Evolutionary conservation across 495 filamentous ascomycete genomes (phyloP), one percentile per base, ranked within the genome.

Genomic region (Letharia columbiana): DNA sequence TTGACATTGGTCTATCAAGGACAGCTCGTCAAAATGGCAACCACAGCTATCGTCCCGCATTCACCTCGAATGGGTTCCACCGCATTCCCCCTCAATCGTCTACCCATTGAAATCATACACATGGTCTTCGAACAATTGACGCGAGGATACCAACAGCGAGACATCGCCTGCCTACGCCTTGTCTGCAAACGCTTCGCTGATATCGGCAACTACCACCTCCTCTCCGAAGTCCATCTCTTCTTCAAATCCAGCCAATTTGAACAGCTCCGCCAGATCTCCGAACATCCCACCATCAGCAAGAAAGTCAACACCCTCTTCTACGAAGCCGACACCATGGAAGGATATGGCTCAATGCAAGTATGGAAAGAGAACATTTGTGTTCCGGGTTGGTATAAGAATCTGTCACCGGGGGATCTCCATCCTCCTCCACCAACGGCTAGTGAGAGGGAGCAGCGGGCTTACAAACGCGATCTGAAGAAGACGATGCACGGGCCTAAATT

Each of bases 171-270:
- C 11, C 9, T 65, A 18, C 63, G 63, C 1, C 40, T 65, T 1
- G 63, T 57, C 9, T 65, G 23, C 42, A 47, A 60, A 10, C 20
- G 20, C 2, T 65, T 59, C 42, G 20, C 63, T 33, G 40, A 37
- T 1, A 39, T 65, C 10, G 63, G 28, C 23, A 20, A 23, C n/a
- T 9, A 28, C n/a, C 60, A 58, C 31, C 52, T 65, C 31, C 28
- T 60, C 40, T 18, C 42, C 11, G 20, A 60, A 39, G 54, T 18
- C 31, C 41, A 59, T 17, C 56, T 60, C 3, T 23, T 65, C 17
- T 35, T 59, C 31, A 65, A 60, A n/a, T 12, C 23, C 18, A 58
- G 52, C 33, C 31, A 45, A n/a, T 65, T 65, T 31, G 31, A 50
- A 23, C 42, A 49, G n/a, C 41, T 65, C 20, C 42, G 28, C 15